Percentiles rank a stretch among this genome's conserved stretches.
phyloP scores from a whole-genome alignment of 2,329 filamentous ascomycete species.

The Pyrenophora graminea region DNA sequence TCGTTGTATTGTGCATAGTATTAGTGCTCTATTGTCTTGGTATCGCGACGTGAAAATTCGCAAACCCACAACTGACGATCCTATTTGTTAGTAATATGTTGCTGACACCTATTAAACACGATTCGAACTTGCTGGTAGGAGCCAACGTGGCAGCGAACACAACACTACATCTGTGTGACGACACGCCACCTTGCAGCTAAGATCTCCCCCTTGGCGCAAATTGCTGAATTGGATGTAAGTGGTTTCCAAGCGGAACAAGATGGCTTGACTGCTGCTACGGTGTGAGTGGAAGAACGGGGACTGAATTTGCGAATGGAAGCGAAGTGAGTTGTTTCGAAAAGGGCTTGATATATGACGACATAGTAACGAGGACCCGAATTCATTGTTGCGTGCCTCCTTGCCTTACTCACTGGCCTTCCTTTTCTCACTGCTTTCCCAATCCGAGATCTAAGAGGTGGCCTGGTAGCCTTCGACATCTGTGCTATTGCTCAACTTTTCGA shows the following conservation, averaged over 20 bases:
- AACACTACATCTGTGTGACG: slow-evolving; percentile 13
- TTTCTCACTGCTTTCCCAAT: not conserved
- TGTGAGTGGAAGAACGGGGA: too few relatives aligned
- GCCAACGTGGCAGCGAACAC: slow-evolving; percentile 24
- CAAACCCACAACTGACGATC: not conserved
- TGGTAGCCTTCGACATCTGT: slow-evolving; percentile 53
- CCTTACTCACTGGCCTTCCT: not conserved
- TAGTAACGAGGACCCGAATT: not conserved
- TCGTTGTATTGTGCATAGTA: too few relatives aligned
- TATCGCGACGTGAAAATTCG: not conserved
- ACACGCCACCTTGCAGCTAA: slow-evolving; percentile 3
- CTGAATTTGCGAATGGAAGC: not conserved
- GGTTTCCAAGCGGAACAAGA: too few relatives aligned
- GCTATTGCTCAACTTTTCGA: slow-evolving; percentile 56
- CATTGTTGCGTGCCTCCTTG: slow-evolving; percentile 1
- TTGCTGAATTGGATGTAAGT: not conserved
- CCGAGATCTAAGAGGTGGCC: slow-evolving; percentile 20
- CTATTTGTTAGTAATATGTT: not conserved
- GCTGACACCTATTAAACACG: not conserved
- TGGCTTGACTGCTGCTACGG: too few relatives aligned
- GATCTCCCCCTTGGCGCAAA: not conserved
- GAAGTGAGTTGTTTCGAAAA: too few relatives aligned
- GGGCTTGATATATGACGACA: not conserved
- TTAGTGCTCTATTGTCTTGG: not conserved
- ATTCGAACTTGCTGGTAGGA: slow-evolving; percentile 2